These are phyloP conservation scores for Acacia concinna DNA, from an alignment of 331 rosid species.

Conservation along the genomic window DNA sequence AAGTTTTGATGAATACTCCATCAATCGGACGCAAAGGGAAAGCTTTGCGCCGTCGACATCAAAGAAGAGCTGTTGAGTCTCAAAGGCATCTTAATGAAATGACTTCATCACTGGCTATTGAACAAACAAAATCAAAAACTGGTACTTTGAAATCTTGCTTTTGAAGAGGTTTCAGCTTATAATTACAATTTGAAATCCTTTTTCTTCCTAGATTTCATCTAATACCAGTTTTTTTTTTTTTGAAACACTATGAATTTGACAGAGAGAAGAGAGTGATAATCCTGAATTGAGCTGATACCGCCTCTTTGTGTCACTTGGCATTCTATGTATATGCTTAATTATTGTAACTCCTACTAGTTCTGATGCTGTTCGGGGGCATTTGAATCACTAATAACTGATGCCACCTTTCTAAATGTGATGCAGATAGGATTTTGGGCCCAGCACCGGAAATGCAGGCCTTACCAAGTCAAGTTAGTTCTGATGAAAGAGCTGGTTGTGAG, in stretches of 20 bases:
- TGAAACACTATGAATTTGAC: slow-evolving; percentile 6
- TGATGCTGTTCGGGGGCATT: slow-evolving; percentile 5
- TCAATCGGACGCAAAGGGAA: slow-evolving; percentile 97
- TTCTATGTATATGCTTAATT: slow-evolving; percentile 21
- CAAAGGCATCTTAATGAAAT: slow-evolving; percentile 40
- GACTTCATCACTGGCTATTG: slow-evolving; percentile 7
- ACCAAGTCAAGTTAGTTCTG: slow-evolving; percentile 28
- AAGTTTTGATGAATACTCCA: slow-evolving; percentile 55
- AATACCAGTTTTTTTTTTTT: background rate
- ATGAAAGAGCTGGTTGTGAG: slow-evolving; percentile 39
- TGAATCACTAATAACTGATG: background rate
- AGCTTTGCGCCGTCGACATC: slow-evolving; percentile 78
- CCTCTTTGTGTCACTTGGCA: background rate
- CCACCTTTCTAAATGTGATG: slow-evolving; percentile 29
- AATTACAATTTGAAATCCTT: slow-evolving; percentile 11
- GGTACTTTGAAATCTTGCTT: slow-evolving; percentile 36
- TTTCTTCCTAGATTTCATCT: slow-evolving; percentile 17
- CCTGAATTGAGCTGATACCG: slow-evolving; percentile 9
- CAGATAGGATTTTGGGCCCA: slow-evolving; percentile 44
- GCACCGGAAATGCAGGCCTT: slow-evolving; percentile 32
- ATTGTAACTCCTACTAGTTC: slow-evolving; percentile 22
- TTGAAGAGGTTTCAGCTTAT: background rate
- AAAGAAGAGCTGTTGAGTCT: slow-evolving; percentile 43
- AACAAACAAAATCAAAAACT: slow-evolving; percentile 35
- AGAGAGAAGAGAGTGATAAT: slow-evolving; percentile 2